Base-by-base conservation (phyloP, 352 stramenopile genomes). In the Globisporangium alternatum region DNA sequence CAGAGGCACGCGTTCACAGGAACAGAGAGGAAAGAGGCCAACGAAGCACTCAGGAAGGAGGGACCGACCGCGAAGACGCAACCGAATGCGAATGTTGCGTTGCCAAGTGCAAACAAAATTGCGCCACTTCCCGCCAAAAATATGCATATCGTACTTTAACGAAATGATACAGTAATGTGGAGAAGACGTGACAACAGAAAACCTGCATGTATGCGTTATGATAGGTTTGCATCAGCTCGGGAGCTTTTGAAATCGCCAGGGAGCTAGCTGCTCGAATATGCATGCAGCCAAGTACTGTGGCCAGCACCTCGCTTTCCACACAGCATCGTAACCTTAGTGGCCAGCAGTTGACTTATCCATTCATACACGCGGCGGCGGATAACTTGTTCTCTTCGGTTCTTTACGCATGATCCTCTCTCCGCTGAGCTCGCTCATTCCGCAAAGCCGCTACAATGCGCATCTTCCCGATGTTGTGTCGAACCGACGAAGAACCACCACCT, bases 51-150 rank as follows among this genome's bases (percentile, higher is more conserved):
- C 33, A 39, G 33, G 52, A 28, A 28, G 17, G 52, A 45, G 31
- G 33, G 41, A 47, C 13, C 13, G 39, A 45, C 51, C 6, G n/a
- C 25, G 15, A 21, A 58, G 31, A 17, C 33, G n/a, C 48, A 37
- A 55, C 30, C 25, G 13, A 55, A 56, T 39, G 49, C 49, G 49
- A 55, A 55, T 55, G 48, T 12, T 21, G 22, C 25, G 35, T 41
- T 41, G 35, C 48, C 25, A 56, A 41, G 49, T 56, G 49, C 49
- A 41, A 56, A 56, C 28, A 39, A 54, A 45, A 47, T 47, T 60
- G n/a, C 33, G 53, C 53, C 33, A 60, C 53, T 60, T 60, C 53
- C 53, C 53, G 53, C 53, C 53, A 56, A 56, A 56, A 56, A 56
- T 56, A 56, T 56, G 31, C 5, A 48, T 35, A 45, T 60, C 37